Percentiles rank a stretch among this genome's conserved stretches.
phyloP scores from a whole-genome alignment of 2,329 filamentous ascomycete species.

The Alternaria angustiovoidea region DNA sequence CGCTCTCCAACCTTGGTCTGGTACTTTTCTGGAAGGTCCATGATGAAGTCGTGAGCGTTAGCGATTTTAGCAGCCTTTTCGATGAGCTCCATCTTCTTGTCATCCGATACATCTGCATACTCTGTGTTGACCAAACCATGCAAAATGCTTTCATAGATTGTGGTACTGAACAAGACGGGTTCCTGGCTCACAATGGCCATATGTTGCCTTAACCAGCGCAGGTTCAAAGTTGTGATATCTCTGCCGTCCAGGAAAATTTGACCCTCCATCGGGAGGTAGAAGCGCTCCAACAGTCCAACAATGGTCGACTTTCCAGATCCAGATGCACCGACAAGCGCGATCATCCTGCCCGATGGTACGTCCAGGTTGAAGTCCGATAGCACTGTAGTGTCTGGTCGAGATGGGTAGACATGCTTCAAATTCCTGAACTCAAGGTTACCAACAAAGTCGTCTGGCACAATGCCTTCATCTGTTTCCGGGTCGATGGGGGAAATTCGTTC shows the following conservation, averaged over 20 bases:
- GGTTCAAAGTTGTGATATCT: slow-evolving; percentile 81
- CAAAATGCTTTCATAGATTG: slow-evolving; percentile 89
- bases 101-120: slow-evolving; percentile 71
- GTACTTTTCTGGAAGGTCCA: slow-evolving; percentile 82
- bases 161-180: slow-evolving; percentile 86
- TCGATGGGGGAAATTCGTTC: slow-evolving; percentile 87
- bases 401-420: slow-evolving; percentile 94
- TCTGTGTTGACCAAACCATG: slow-evolving; percentile 87
- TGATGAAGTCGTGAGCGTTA: slow-evolving; percentile 94
- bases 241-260: slow-evolving; percentile 81
- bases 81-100: slow-evolving; percentile 75
- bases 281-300: slow-evolving; percentile 89
- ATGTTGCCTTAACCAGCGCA: slow-evolving; percentile 90
- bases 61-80: slow-evolving; percentile 85
- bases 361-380: slow-evolving; percentile 83
- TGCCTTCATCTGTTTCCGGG: slow-evolving; percentile 73
- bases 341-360: slow-evolving; percentile 89
- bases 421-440: slow-evolving; percentile 82
- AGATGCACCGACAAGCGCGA: slow-evolving; percentile 91
- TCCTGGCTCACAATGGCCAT: slow-evolving; percentile 94
- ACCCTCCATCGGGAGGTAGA: slow-evolving; percentile 89
- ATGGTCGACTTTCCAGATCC: slow-evolving; percentile 96
- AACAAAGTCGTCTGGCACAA: slow-evolving; percentile 74
- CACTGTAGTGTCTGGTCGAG: slow-evolving; percentile 85
- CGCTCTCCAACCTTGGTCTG: slow-evolving; percentile 95